Evolutionary conservation across 495 filamentous ascomycete species (phyloP).

Genomic region (Lindgomyces ingoldianus): DNA sequence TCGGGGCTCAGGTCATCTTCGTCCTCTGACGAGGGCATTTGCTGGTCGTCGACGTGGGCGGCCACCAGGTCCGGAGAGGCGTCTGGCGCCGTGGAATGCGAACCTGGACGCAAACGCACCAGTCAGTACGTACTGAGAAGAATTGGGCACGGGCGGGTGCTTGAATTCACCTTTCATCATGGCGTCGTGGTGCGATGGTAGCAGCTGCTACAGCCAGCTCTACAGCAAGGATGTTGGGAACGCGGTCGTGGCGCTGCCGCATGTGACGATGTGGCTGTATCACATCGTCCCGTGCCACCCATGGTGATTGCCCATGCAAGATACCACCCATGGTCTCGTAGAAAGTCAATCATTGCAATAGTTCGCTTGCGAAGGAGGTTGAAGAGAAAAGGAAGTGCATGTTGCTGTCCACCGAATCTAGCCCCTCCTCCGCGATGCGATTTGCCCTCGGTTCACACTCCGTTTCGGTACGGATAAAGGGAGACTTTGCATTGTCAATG

Average conservation of each 20-base stretch:
- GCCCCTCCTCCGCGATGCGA: neutral
- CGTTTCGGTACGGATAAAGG: neutral
- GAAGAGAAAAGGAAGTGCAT: neutral
- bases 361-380: neutral
- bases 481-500: neutral
- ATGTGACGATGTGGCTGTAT: neutral
- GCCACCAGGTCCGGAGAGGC: conserved; percentile 27
- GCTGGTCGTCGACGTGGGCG: conserved; percentile 19
- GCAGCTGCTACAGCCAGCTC: neutral
- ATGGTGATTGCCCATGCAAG: too few relatives aligned
- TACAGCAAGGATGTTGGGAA: neutral
- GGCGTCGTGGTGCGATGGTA: conserved; percentile 1
- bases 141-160: neutral
- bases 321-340: too few relatives aligned
- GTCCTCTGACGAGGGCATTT: conserved; percentile 33
- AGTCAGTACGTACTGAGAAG: neutral
- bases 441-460: neutral
- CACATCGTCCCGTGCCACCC: too few relatives aligned
- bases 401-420: neutral
- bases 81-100: conserved; percentile 26
- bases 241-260: neutral
- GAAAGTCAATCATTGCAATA: too few relatives aligned
- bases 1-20: conserved; percentile 25
- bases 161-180: conserved; percentile 22
- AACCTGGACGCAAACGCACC: neutral